Evolutionary conservation across 371 early-diverging fungal species (phyloP), one percentile per base, ranked within the genome.

Genomic region (Mortierella sp.): DNA sequence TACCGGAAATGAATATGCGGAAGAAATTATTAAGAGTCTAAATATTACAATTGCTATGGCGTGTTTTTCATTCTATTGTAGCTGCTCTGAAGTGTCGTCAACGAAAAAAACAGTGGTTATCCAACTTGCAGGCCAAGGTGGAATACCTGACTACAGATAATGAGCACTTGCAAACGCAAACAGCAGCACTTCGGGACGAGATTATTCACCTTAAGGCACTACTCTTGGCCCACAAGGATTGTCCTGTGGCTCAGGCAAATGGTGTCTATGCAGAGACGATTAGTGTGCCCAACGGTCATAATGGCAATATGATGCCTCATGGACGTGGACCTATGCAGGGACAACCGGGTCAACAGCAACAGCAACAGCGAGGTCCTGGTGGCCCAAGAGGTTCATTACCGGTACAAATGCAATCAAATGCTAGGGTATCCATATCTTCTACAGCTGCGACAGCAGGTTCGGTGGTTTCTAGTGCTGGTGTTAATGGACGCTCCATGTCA

Each of bases 1-100:
- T 7, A 37, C 7, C 10, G 10, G 37, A 10, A 10, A 37, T 43
- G 13, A 12, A 43, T 43, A 4, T 12, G n/a, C n/a, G n/a, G n/a
- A n/a, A n/a, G n/a, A n/a, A n/a, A n/a, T n/a, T n/a, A n/a, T n/a
- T n/a, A n/a, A n/a, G n/a, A n/a, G n/a, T n/a, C 22, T 59, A 4
- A 37, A 7, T 7, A 37, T 37, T 12, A 13, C 43, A 43, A 2
- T 43, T 13, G 43, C 43, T 13, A n/a, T n/a, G n/a, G n/a, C n/a
- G 7, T 34, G 9, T 34, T 4, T 26, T 56, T 56, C 32, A 56
- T 35, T n/a, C 62, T 56, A 29, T 42, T 55, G 34, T 56, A 75
- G 96, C 96, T 40, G 96, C 96, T 4, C 85, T 94, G 23, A 95
- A 95, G 77, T 96, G 96, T 74, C 90, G 96, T 43, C 95, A 93